Evolutionary conservation across 2,329 filamentous ascomycete species (phyloP).

Genomic region (Hymenoscyphus fructigenus): DNA sequence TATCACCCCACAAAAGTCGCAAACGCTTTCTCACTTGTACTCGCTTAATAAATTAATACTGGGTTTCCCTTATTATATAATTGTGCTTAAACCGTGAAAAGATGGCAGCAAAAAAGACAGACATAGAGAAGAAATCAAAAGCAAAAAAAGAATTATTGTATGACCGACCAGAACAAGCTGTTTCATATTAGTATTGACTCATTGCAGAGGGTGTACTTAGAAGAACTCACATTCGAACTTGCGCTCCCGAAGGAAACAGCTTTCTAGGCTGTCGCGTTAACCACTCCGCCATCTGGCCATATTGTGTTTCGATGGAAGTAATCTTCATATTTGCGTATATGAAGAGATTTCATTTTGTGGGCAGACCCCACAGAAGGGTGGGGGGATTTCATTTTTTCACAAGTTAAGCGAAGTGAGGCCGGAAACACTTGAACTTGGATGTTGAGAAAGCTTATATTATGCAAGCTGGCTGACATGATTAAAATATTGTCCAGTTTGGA

Average conservation of each 20-base stretch:
- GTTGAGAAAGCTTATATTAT: no score
- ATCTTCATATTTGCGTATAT: neutral
- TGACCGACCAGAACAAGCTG: neutral
- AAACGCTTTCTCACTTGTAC: no score
- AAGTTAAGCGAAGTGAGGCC: neutral
- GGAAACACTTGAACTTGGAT: no score
- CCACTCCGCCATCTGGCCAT: constrained; percentile 8
- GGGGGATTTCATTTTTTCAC: neutral
- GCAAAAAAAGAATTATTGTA: neutral
- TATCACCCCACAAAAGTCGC: no score
- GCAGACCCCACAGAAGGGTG: neutral
- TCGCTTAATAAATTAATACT: no score
- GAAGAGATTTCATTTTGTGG: neutral
- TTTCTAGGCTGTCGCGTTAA: constrained; percentile 10
- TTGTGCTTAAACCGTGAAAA: no score
- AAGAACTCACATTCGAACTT: neutral
- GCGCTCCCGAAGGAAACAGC: constrained; percentile 1
- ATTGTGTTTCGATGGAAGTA: neutral
- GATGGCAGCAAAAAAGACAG: no score
- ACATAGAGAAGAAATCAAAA: neutral
- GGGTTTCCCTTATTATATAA: no score
- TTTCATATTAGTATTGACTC: neutral
- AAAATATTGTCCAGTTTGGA: no score
- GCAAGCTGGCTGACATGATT: no score
- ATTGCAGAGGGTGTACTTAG: neutral